phyloP scores from a whole-genome alignment of 805 yeast species.

The Metschnikowia kofuensis region DNA sequence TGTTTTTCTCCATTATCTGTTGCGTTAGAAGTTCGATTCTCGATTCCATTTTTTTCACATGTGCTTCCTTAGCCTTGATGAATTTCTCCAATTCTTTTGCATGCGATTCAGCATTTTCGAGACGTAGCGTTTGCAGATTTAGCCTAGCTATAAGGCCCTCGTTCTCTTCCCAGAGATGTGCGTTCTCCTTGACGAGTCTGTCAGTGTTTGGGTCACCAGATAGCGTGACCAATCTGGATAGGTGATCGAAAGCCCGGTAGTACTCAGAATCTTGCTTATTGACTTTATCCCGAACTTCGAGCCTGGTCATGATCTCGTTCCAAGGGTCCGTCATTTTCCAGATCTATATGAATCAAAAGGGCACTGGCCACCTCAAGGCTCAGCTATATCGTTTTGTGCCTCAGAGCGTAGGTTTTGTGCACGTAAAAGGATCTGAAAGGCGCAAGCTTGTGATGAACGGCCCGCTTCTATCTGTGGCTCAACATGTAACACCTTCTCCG shows the following conservation, averaged over 20 bases:
- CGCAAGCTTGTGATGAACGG: no score
- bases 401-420: no score
- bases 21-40: constrained; percentile 23
- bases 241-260: constrained; percentile 32
- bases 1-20: constrained; percentile 46
- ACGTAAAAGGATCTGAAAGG: no score
- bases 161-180: constrained; percentile 21
- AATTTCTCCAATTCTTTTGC: constrained; percentile 16
- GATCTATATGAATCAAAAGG: no score
- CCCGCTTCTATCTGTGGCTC: no score
- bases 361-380: no score
- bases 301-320: constrained; percentile 24
- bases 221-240: constrained; percentile 17
- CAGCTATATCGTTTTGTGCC: no score
- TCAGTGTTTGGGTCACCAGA: constrained; percentile 8
- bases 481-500: no score
- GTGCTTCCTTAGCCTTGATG: constrained; percentile 10
- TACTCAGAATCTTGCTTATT: constrained; percentile 32
- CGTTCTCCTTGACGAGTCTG: constrained; percentile 18
- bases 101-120: constrained; percentile 23
- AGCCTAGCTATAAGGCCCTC: constrained; percentile 22
- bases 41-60: constrained; percentile 4
- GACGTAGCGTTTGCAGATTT: constrained; percentile 24
- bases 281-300: constrained; percentile 29
- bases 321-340: constrained; percentile 17